A percentile compares a stretch with the other conserved stretches of the same genome.
phyloP scores from a whole-genome alignment of 2,329 filamentous ascomycete species.

The Thelonectria rubi region DNA sequence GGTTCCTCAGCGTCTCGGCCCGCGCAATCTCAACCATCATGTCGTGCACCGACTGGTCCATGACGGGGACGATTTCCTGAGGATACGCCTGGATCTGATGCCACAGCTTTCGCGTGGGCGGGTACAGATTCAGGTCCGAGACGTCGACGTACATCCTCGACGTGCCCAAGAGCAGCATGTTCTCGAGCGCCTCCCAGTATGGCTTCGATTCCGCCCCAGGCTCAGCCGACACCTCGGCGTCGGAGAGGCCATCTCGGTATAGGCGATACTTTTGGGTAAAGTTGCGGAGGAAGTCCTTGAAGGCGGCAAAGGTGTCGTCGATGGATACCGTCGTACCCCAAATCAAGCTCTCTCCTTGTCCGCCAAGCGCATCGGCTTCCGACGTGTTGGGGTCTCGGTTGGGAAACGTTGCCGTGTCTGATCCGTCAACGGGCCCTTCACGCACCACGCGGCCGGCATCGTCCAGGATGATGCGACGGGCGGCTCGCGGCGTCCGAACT shows the following conservation, averaged over 20 bases:
- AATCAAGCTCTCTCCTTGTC: conserved; percentile 82
- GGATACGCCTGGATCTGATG: conserved; percentile 94
- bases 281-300: conserved; percentile 92
- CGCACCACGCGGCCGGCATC: conserved; percentile 66
- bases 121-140: conserved; percentile 89
- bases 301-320: conserved; percentile 83
- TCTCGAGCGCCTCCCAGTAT: conserved; percentile 85
- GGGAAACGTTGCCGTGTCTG: conserved; percentile 68
- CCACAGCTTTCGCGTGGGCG: conserved; percentile 91
- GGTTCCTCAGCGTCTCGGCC: conserved; percentile 77
- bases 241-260: conserved; percentile 85
- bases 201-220: conserved; percentile 81
- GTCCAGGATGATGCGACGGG: conserved; percentile 67
- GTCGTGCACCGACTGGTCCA: conserved; percentile 95
- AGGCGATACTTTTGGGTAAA: conserved; percentile 94
- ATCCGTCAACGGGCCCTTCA: conserved; percentile 60
- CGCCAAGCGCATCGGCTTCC: conserved; percentile 88
- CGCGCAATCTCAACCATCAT: conserved; percentile 90
- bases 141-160: conserved; percentile 88
- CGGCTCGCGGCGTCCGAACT: conserved; percentile 62
- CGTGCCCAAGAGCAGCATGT: conserved; percentile 88
- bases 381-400: conserved; percentile 84
- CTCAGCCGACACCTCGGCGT: conserved; percentile 74
- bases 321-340: conserved; percentile 99
- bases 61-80: conserved; percentile 93